phyloP scores from a whole-genome alignment of 1,139 yeast genomes.

The Pneumocystis sp. region DNA sequence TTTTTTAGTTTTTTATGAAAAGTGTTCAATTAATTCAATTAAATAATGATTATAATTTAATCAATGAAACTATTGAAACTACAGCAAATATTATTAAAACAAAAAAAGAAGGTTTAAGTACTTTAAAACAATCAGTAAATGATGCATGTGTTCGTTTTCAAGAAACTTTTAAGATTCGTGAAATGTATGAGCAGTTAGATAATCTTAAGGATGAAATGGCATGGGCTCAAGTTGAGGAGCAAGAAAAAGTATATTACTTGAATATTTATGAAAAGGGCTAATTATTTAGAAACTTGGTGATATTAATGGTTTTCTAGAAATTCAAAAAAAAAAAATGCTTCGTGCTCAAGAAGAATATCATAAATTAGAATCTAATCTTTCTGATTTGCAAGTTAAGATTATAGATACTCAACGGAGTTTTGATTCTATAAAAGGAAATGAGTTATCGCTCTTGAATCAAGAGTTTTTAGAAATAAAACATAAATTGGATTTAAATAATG shows the following conservation, averaged over 20 bases:
- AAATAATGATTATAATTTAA: conserved; percentile 26
- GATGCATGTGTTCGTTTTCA: conserved; percentile 16
- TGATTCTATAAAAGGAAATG: background rate
- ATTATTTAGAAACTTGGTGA: background rate
- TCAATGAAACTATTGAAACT: conserved; percentile 18
- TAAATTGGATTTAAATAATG: background rate
- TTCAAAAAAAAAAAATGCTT: background rate
- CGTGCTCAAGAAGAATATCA: background rate
- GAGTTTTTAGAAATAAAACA: background rate
- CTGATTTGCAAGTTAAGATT: background rate
- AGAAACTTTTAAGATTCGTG: conserved; percentile 3
- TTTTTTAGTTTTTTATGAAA: conserved; percentile 43
- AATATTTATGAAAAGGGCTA: background rate
- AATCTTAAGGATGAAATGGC: conserved; percentile 2
- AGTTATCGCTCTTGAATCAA: background rate
- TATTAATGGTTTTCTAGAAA: background rate
- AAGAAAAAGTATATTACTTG: background rate
- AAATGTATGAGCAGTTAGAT: conserved; percentile 2
- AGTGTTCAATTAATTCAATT: conserved; percentile 53
- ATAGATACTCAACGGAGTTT: background rate
- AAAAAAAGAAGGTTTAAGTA: conserved; percentile 15
- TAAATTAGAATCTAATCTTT: background rate
- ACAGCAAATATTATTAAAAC: conserved; percentile 5
- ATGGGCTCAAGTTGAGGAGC: conserved; percentile 1
- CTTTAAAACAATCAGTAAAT: conserved; percentile 31